Percentiles rank a stretch among this genome's conserved stretches.
Conservation (phyloP, 768 basidiomycete species). For the Lactarius deliciosus region DNA sequence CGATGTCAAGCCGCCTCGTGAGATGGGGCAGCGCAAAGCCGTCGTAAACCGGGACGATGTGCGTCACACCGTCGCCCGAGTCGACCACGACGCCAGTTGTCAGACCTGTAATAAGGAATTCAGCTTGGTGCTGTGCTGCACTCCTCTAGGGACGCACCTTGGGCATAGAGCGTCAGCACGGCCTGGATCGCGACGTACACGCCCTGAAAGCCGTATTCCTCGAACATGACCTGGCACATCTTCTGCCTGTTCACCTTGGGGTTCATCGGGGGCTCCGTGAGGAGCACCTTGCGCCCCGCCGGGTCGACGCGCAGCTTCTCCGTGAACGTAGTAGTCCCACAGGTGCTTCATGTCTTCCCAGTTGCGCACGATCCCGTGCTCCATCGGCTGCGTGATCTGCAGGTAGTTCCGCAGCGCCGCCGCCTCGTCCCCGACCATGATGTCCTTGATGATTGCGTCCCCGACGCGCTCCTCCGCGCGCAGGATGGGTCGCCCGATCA, state of each 20-base stretch:
- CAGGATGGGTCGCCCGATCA: conserved; percentile 94
- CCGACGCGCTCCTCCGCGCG: conserved; percentile 96
- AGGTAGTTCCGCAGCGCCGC: conserved; percentile 92
- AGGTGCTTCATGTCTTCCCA: conserved; percentile 99
- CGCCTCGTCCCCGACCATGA: conserved; percentile 98
- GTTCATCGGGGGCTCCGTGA: conserved; percentile 99
- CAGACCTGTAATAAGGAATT: conserved; percentile 58
- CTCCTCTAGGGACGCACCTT: conserved; percentile 59
- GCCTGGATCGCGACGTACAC: conserved; percentile 99
- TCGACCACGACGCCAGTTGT: conserved; percentile 99
- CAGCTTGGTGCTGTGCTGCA: neutral
- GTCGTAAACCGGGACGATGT: conserved; percentile 98
- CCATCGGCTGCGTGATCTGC: conserved; percentile 97
- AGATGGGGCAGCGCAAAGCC: conserved; percentile 95
- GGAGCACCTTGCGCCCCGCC: conserved; percentile 79
- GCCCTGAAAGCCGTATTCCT: conserved; percentile 93
- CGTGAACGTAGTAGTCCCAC: conserved; percentile 98
- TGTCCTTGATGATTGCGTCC: conserved; percentile 84
- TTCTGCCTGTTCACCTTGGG: conserved; percentile 87
- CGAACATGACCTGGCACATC: conserved; percentile 99
- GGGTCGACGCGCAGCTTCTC: conserved; percentile 93
- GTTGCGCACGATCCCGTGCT: conserved; percentile 97
- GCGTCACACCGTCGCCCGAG: conserved; percentile 98
- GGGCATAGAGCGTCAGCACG: conserved; percentile 95
- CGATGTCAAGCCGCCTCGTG: conserved; percentile 92